Conservation (phyloP, 805 yeast species). For the Kodamaea kaohsiungensis region DNA sequence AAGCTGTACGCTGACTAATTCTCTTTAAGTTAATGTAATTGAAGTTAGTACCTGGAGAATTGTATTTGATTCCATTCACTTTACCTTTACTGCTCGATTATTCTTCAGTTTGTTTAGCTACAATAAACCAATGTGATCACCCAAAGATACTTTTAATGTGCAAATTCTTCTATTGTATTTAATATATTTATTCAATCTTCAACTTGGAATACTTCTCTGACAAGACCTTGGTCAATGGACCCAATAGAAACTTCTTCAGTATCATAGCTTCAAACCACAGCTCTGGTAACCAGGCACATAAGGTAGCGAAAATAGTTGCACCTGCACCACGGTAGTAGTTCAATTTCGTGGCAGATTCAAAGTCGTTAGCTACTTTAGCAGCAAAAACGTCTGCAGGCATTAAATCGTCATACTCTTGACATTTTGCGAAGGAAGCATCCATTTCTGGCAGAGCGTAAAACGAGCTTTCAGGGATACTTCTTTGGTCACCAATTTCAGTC, state of each 20-base stretch:
- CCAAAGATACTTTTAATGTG: too few species aligned
- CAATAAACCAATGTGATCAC: too few species aligned
- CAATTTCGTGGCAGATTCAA: slow-evolving; percentile 11
- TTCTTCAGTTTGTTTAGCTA: too few species aligned
- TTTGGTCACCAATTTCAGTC: slow-evolving; percentile 63
- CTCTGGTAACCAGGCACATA: neutral
- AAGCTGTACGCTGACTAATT: too few species aligned
- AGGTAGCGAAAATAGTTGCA: neutral
- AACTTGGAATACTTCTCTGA: neutral
- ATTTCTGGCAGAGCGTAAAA: slow-evolving; percentile 55
- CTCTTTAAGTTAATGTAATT: too few species aligned
- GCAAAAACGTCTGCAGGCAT: neutral
- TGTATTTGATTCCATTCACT: too few species aligned
- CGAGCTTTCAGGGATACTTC: slow-evolving; percentile 59
- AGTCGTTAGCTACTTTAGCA: slow-evolving; percentile 50
- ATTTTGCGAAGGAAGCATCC: slow-evolving; percentile 44
- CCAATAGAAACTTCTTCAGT: neutral
- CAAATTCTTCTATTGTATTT: too few species aligned
- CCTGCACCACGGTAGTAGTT: slow-evolving; percentile 5
- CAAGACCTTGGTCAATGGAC: neutral
- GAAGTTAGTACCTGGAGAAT: too few species aligned
- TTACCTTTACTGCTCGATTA: too few species aligned
- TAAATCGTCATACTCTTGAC: slow-evolving; percentile 52
- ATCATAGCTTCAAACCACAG: neutral
- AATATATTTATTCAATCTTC: neutral